Base-by-base conservation (phyloP, 495 filamentous ascomycete genomes). In the Daldinia decipiens region DNA sequence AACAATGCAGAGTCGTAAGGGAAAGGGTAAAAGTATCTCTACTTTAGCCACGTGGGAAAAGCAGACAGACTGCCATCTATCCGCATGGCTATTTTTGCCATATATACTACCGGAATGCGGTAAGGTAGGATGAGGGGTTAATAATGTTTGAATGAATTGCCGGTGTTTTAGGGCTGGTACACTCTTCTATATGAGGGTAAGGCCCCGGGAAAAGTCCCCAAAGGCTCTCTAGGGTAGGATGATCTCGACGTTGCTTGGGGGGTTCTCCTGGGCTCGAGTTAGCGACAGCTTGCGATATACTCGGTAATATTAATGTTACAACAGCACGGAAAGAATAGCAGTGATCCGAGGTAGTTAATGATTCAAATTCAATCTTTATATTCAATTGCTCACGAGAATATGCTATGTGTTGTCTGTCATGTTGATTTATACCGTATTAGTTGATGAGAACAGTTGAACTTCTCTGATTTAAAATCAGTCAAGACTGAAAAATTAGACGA, bases 91-190 rank as follows among this genome's bases (percentile, higher is more conserved):
- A 65, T 51, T 65, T 72, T 68, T 68, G 65, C 70, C 60, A 72
- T 72, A 47, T 59, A 65, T 65, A 68, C 31, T 61, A 68, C 55
- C 64, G 65, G 70, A 15, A 63, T 29, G 54, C 56, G 21, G 13
- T 62, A 52, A 45, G 56, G 27, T 8, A 32, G 52, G 51, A 65
- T 68, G 70, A 73, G 70, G 70, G 70, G 70, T 73, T 62, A 59
- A 65, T 65, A 3, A 9, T 47, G 4, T 21, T 17, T 55, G 53
- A 59, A 47, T 65, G 70, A 68, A 73, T 68, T 73, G 70, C 70
- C 70, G 70, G 43, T 53, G 24, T 52, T 65, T 21, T 57, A 65
- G 60, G 43, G 24, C 13, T 59, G 62, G 29, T 40, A 38, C 64
- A 55, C 65, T 45, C 56, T 59, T 40, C 56, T 38, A 29, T 45